Conservation (phyloP, 208 protist species). For the Leishmania amazonensis region DNA sequence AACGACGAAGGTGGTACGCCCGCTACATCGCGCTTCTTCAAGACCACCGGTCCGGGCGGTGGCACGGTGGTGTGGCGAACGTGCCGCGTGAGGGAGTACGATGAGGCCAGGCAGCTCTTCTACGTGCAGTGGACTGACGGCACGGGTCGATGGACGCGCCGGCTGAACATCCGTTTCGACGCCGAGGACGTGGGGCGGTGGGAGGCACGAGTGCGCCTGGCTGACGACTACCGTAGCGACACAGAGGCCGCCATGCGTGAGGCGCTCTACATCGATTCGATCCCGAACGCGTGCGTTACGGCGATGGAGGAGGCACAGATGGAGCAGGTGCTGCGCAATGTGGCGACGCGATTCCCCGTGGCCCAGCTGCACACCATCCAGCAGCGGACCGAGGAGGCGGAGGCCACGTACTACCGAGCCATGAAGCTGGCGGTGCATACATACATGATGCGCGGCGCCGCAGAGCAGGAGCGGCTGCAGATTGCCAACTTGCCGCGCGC, state of each 20-base stretch:
- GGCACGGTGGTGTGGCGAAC: slow-evolving; percentile 53
- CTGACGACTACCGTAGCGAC: slow-evolving; percentile 70
- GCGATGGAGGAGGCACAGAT: slow-evolving; percentile 84
- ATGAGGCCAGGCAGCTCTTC: slow-evolving; percentile 62
- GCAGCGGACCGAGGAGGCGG: slow-evolving; percentile 67
- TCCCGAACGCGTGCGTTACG: slow-evolving; percentile 55
- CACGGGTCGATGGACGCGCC: slow-evolving; percentile 81
- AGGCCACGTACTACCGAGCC: slow-evolving; percentile 80
- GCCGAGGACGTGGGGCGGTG: slow-evolving; percentile 74
- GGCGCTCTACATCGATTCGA: slow-evolving; percentile 74
- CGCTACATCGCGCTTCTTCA: slow-evolving; percentile 85
- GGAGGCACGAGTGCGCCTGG: slow-evolving; percentile 71
- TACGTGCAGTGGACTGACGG: slow-evolving; percentile 77
- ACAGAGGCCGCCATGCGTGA: slow-evolving; percentile 79
- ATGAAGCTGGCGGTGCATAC: slow-evolving; percentile 81
- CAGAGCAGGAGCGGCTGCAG: slow-evolving; percentile 67
- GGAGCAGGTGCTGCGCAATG: slow-evolving; percentile 81
- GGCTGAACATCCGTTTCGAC: slow-evolving; percentile 93
- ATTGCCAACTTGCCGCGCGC: slow-evolving; percentile 28
- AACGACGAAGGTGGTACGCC: slow-evolving; percentile 54
- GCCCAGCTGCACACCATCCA: slow-evolving; percentile 77
- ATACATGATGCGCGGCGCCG: slow-evolving; percentile 63
- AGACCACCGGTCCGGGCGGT: slow-evolving; percentile 27
- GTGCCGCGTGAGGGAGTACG: slow-evolving; percentile 79
- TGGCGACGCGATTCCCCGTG: slow-evolving; percentile 79